phyloP scores from a whole-genome alignment of 225 moss, liverwort and hornwort species.

The Physcomitrium patens region DNA sequence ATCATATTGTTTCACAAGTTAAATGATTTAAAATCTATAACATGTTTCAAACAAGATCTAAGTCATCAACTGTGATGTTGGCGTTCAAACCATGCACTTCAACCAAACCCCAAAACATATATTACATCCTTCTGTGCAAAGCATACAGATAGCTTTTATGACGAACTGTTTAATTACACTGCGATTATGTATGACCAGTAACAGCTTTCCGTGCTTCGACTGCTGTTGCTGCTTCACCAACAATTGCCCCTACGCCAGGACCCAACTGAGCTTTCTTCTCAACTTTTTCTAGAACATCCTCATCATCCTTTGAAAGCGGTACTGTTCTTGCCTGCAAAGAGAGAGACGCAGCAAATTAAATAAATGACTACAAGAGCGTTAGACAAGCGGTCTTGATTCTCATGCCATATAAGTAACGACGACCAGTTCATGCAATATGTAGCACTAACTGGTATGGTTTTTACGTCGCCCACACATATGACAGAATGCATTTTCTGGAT shows the following conservation, averaged over 20 bases:
- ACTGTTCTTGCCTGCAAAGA: constrained; percentile 6
- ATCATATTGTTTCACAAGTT: too few species aligned
- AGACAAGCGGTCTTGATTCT: background rate
- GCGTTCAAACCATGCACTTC: background rate
- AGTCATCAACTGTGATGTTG: background rate
- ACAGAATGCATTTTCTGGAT: background rate
- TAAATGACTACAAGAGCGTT: background rate
- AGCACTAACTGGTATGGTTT: background rate
- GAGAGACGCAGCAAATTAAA: background rate
- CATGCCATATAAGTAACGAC: background rate
- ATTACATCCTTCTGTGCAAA: constrained; percentile 5
- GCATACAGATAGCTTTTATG: background rate
- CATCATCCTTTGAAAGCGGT: constrained; percentile 26
- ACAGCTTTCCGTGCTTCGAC: background rate
- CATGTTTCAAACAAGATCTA: too few species aligned
- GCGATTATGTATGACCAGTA: background rate
- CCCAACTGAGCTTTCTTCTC: constrained; percentile 20
- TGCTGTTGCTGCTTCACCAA: constrained; percentile 7
- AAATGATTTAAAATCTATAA: too few species aligned
- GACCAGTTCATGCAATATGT: background rate
- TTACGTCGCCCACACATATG: background rate
- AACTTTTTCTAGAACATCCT: constrained; percentile 8
- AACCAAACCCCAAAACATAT: background rate
- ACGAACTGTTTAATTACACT: background rate
- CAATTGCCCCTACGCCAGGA: constrained; percentile 2